Evolutionary conservation across 2,329 filamentous ascomycete genomes (phyloP).

Genomic region (Hirsutella thompsonii): DNA sequence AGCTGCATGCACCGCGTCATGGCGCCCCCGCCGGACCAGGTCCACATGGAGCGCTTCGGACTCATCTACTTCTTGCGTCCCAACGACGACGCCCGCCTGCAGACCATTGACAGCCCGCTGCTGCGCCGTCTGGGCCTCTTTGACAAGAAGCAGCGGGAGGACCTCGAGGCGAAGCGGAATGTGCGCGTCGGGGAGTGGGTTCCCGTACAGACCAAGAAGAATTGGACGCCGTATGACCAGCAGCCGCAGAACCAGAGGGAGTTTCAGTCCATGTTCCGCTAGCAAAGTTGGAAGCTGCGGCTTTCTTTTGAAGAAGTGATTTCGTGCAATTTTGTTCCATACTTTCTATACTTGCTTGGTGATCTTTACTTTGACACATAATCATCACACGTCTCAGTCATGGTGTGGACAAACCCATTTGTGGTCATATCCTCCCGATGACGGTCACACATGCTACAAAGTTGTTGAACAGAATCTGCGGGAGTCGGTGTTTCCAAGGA

Average conservation of each 20-base stretch:
- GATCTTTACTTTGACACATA: too few relatives aligned
- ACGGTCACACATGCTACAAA: too few relatives aligned
- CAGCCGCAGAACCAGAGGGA: background rate
- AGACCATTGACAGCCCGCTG: constrained; percentile 17
- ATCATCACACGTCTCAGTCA: too few relatives aligned
- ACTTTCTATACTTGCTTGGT: too few relatives aligned
- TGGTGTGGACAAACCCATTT: too few relatives aligned
- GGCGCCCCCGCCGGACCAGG: constrained; percentile 27
- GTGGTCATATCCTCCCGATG: too few relatives aligned
- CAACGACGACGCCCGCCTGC: constrained; percentile 19
- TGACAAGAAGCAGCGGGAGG: background rate
- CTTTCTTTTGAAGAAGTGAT: too few relatives aligned
- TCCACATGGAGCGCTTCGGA: constrained; percentile 31
- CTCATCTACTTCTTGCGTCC: constrained; percentile 28
- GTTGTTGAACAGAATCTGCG: too few relatives aligned
- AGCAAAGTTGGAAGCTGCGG: too few relatives aligned
- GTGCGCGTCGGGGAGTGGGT: background rate
- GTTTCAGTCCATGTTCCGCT: background rate
- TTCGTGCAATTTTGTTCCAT: too few relatives aligned
- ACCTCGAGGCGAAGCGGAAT: background rate
- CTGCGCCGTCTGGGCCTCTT: constrained; percentile 15
- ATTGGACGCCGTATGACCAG: background rate
- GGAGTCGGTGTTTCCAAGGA: too few relatives aligned
- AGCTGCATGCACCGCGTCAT: constrained; percentile 30
- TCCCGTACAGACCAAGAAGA: background rate